phyloP scores from a whole-genome alignment of 306 rosid genomes.

The Ormosia emarginata region DNA sequence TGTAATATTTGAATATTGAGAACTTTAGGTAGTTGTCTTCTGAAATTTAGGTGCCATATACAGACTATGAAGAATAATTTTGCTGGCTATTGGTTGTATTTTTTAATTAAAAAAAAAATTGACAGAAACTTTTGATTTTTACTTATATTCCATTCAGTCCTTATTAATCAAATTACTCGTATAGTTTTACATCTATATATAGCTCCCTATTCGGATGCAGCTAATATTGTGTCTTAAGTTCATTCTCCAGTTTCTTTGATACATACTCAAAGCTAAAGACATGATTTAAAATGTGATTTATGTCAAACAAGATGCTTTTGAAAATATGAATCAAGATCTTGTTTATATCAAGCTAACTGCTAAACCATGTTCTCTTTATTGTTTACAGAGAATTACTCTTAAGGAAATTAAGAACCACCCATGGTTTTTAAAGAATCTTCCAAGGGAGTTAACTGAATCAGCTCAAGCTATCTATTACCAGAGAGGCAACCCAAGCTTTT shows the following conservation, averaged over 20 bases:
- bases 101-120: neutral
- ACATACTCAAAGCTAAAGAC: neutral
- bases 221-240: neutral
- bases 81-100: neutral
- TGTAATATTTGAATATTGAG: neutral
- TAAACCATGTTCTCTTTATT: neutral
- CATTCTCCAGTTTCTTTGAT: neutral
- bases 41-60: neutral
- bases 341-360: conserved; percentile 17
- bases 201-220: neutral
- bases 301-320: neutral
- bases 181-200: neutral
- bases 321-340: neutral
- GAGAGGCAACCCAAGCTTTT: conserved; percentile 62
- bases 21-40: neutral
- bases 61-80: neutral
- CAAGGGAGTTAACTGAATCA: conserved; percentile 79
- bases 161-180: neutral
- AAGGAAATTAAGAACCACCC: conserved; percentile 84
- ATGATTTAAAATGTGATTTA: neutral
- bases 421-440: conserved; percentile 82
- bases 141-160: neutral
- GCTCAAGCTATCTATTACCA: conserved; percentile 67
- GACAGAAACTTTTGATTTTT: neutral
- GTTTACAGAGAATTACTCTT: conserved; percentile 58